Evolutionary conservation across 305 asterid species (phyloP).

Genomic region (Ajuga reptans): DNA sequence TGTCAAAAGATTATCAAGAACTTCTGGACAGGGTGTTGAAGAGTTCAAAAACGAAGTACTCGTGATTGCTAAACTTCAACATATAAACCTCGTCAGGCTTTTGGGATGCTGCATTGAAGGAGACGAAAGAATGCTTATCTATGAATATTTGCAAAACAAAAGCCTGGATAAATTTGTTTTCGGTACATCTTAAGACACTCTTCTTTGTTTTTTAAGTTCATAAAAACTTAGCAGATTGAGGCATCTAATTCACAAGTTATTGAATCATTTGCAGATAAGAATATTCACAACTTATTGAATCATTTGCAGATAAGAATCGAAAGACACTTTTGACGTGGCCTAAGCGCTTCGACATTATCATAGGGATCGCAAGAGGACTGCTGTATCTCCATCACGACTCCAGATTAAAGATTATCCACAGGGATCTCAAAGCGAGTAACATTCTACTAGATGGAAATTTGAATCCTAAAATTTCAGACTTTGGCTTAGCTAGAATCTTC

Average conservation of each 20-base stretch:
- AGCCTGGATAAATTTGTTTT: slow-evolving; percentile 30
- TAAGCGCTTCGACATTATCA: slow-evolving; percentile 23
- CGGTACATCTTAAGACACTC: slow-evolving; percentile 9
- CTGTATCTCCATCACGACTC: slow-evolving; percentile 30
- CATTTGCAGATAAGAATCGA: slow-evolving; percentile 14
- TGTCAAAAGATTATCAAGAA: slow-evolving; percentile 29
- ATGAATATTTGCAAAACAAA: slow-evolving; percentile 30
- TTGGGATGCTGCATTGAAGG: slow-evolving; percentile 31
- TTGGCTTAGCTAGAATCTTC: slow-evolving; percentile 27
- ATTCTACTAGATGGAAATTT: slow-evolving; percentile 23
- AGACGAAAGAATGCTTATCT: slow-evolving; percentile 31
- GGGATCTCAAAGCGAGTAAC: slow-evolving; percentile 31
- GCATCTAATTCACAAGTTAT: no score
- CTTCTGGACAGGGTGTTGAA: slow-evolving; percentile 29
- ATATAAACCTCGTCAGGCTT: slow-evolving; percentile 30
- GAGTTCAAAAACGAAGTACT: slow-evolving; percentile 33
- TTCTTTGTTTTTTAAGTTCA: not conserved
- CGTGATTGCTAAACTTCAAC: slow-evolving; percentile 32
- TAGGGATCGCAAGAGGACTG: slow-evolving; percentile 29
- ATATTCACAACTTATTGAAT: no score
- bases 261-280: not conserved
- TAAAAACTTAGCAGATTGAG: no score
- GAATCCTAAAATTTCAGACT: slow-evolving; percentile 29
- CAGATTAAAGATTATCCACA: slow-evolving; percentile 26
- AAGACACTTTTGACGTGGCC: slow-evolving; percentile 22